Conservation (phyloP, 2,329 filamentous ascomycete genomes). For the Exserohilum turcica region DNA sequence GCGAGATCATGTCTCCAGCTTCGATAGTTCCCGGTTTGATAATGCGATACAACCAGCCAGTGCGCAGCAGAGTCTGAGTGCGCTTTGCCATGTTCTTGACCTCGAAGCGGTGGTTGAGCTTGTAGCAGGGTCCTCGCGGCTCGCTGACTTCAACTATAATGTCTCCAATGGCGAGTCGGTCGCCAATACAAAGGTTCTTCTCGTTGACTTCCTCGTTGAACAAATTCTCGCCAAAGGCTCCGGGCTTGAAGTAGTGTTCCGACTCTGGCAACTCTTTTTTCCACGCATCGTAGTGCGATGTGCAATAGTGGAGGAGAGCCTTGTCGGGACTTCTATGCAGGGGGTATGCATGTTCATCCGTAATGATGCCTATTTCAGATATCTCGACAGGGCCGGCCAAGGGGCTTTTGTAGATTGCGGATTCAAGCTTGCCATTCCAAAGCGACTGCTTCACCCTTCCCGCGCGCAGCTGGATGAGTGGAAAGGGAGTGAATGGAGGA, state of each 20-base stretch:
- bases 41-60: constrained; percentile 70
- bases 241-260: constrained; percentile 59
- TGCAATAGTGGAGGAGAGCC: constrained; percentile 66
- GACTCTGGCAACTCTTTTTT: constrained; percentile 58
- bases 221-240: constrained; percentile 70
- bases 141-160: constrained; percentile 64
- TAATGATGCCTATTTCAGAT: constrained; percentile 57
- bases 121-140: constrained; percentile 69
- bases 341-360: constrained; percentile 66
- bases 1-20: constrained; percentile 61
- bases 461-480: constrained; percentile 62
- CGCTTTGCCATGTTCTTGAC: constrained; percentile 65
- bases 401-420: constrained; percentile 62
- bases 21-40: constrained; percentile 60
- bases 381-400: constrained; percentile 55
- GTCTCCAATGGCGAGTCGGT: constrained; percentile 58
- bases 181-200: constrained; percentile 68
- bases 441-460: constrained; percentile 62
- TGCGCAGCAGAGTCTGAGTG: constrained; percentile 62
- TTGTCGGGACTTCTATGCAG: constrained; percentile 69
- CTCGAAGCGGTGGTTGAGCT: constrained; percentile 70
- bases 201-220: constrained; percentile 65
- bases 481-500: constrained; percentile 48
- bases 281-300: constrained; percentile 64
- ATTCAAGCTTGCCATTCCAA: constrained; percentile 54